phyloP scores from a whole-genome alignment of 148 eudicot species.

The Rhododendron molle region DNA sequence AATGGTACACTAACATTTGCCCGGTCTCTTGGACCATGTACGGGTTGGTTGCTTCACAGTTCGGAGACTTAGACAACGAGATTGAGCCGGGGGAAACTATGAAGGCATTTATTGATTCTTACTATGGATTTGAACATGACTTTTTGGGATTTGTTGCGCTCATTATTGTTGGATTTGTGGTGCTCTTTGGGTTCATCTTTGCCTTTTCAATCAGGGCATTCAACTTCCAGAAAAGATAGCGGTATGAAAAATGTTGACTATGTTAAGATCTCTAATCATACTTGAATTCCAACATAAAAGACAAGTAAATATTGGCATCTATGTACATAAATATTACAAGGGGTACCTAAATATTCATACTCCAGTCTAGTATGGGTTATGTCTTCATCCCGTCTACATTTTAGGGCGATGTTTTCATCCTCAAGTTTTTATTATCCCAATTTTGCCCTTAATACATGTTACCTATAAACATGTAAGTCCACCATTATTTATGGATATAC shows the following conservation, averaged over 20 bases:
- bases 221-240: neutral
- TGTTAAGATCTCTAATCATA: neutral
- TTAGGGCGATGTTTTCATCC: too few relatives aligned
- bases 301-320: neutral
- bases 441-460: too few relatives aligned
- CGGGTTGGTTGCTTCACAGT: constrained; percentile 46
- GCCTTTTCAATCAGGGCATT: neutral
- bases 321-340: neutral
- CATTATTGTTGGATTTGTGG: constrained; percentile 20
- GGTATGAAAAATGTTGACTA: neutral
- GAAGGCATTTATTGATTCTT: constrained; percentile 24
- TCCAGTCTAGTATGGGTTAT: too few relatives aligned
- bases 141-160: constrained; percentile 34
- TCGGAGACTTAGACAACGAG: constrained; percentile 25
- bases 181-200: constrained; percentile 27
- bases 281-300: neutral
- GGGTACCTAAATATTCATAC: too few relatives aligned
- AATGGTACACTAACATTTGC: constrained; percentile 38
- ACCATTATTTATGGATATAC: too few relatives aligned
- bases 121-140: constrained; percentile 34
- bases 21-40: constrained; percentile 45
- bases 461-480: too few relatives aligned
- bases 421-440: too few relatives aligned
- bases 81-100: constrained; percentile 18
- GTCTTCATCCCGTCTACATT: too few relatives aligned